A percentile compares a stretch with the other conserved stretches of the same genome.
phyloP scores from a whole-genome alignment of 2,329 filamentous ascomycete species.

The Epichloe bromicola region DNA sequence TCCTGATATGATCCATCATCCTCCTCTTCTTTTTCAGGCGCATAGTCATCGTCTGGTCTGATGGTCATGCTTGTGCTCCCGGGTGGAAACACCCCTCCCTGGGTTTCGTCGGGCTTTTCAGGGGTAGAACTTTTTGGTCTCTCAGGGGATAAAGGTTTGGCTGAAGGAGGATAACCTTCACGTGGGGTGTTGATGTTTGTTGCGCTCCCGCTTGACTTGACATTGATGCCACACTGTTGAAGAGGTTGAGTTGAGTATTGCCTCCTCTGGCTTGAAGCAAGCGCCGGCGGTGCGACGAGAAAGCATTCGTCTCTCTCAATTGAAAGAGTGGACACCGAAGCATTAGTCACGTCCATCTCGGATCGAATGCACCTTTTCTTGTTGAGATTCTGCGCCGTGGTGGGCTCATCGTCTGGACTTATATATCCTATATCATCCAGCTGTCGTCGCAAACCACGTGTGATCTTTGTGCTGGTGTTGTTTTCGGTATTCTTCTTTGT shows the following conservation, averaged over 20 bases:
- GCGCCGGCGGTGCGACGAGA: conserved; percentile 19
- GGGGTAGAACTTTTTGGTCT: not conserved
- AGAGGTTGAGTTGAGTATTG: conserved; percentile 18
- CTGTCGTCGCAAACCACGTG: conserved; percentile 7
- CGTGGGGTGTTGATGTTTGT: conserved; percentile 25
- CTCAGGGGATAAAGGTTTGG: not conserved
- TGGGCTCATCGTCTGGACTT: conserved; percentile 7
- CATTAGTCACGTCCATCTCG: conserved; percentile 4
- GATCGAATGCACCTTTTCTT: not conserved
- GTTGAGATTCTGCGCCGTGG: not conserved
- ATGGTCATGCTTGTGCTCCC: not conserved
- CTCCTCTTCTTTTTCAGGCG: conserved; percentile 4
- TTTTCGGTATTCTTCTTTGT: not conserved
- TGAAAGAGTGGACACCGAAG: conserved; percentile 8
- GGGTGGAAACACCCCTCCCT: not conserved
- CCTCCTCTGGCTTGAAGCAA: conserved; percentile 25
- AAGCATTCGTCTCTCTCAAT: conserved; percentile 17
- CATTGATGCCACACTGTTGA: not conserved
- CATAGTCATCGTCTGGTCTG: not conserved
- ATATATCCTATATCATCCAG: conserved; percentile 10
- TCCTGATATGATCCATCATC: conserved; percentile 6
- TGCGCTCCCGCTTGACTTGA: conserved; percentile 19
- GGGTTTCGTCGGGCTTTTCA: not conserved
- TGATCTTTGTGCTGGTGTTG: conserved; percentile 8
- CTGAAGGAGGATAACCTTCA: not conserved